Conservation (phyloP, 2,329 filamentous ascomycete species). For the Ampelomyces quisqualis region DNA sequence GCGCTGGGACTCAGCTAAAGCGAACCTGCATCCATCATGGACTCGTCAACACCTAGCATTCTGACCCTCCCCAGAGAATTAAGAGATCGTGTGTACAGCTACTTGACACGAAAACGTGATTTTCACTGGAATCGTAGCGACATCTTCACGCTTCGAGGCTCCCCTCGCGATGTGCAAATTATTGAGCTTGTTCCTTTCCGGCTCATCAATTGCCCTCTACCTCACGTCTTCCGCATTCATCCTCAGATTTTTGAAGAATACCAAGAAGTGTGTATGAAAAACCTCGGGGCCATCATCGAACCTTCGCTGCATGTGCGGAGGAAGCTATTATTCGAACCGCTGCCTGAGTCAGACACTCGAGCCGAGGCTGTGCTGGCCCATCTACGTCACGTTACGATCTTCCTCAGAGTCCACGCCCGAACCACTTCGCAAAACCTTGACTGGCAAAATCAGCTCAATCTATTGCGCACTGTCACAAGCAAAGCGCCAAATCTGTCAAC, state of each 20-base stretch:
- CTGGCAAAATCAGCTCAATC: background rate
- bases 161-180: background rate
- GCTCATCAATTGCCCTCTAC: background rate
- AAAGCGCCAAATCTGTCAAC: slow-evolving; percentile 1
- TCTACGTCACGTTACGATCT: background rate
- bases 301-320: background rate
- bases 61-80: background rate
- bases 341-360: background rate
- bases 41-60: background rate
- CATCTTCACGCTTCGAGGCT: background rate
- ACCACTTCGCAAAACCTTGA: background rate
- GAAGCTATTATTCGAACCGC: background rate
- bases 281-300: background rate
- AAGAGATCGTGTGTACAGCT: background rate
- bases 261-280: background rate
- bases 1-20: no score
- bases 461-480: background rate
- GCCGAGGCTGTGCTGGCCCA: background rate
- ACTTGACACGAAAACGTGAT: background rate
- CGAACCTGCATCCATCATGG: no score
- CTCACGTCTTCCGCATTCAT: background rate
- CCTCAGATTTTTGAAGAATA: slow-evolving; percentile 1
- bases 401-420: background rate
- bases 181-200: background rate
- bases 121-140: slow-evolving; percentile 1